Conservation (phyloP, 805 yeast species). For the Saturnispora bothae region DNA sequence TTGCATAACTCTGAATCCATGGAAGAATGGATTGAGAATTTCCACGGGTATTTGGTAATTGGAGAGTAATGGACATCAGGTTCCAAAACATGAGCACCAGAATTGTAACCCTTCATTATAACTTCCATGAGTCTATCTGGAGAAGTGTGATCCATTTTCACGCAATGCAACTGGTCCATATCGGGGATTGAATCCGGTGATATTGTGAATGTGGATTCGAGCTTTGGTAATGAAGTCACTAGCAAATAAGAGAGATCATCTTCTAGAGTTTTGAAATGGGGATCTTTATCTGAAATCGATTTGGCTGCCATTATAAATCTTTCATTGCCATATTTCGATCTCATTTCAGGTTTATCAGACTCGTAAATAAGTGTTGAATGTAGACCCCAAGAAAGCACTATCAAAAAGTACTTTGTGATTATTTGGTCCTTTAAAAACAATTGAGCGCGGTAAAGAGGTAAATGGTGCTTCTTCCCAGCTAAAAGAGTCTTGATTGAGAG, state of each 20-base stretch:
- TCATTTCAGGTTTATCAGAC: conserved; percentile 58
- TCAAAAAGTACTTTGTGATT: conserved; percentile 28
- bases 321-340: conserved; percentile 45
- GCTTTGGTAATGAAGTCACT: conserved; percentile 41
- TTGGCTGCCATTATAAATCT: conserved; percentile 65
- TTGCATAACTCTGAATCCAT: conserved; percentile 27
- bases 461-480: conserved; percentile 14
- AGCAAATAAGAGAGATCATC: conserved; percentile 37
- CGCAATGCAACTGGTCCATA: conserved; percentile 32
- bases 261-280: conserved; percentile 28
- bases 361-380: conserved; percentile 82
- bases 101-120: conserved; percentile 45
- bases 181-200: conserved; percentile 48
- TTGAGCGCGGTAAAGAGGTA: conserved; percentile 36
- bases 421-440: not conserved
- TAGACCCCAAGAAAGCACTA: conserved; percentile 75
- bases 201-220: conserved; percentile 52
- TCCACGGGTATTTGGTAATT: not conserved
- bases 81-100: conserved; percentile 44
- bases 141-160: conserved; percentile 32
- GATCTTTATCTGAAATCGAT: conserved; percentile 39
- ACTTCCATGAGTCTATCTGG: conserved; percentile 37
- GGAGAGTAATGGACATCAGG: conserved; percentile 36
- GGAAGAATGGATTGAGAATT: conserved; percentile 1
- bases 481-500: conserved; percentile 30